Base-by-base conservation (phyloP, 805 yeast species). In the Yarrowia sp. region DNA sequence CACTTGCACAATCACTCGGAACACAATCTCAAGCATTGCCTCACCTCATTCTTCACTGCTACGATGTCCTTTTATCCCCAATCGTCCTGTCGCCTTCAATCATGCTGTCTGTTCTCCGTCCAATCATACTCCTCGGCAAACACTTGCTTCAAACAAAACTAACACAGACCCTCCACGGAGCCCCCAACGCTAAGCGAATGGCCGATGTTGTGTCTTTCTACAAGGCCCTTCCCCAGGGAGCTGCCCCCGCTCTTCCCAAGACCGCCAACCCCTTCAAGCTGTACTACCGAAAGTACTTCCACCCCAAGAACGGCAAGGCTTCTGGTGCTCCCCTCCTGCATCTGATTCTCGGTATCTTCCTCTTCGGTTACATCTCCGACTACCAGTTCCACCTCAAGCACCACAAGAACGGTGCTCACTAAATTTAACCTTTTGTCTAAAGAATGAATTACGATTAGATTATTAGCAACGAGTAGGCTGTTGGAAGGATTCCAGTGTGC, bases 111-210 rank as follows among this genome's bases (percentile, higher is more conserved):
- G n/a, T n/a, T n/a, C n/a, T n/a, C n/a, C n/a, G n/a, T n/a, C n/a
- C n/a, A n/a, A n/a, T n/a, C n/a, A n/a, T n/a, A n/a, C n/a, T n/a
- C n/a, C n/a, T n/a, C n/a, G n/a, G n/a, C n/a, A n/a, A n/a, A n/a
- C n/a, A n/a, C n/a, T n/a, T n/a, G n/a, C n/a, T n/a, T n/a, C n/a
- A n/a, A 14, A 5, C 8, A 5, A 1, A 24, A 24, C 63, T 53
- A 61, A 51, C 65, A 14, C 74, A 86, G 87, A 92, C 90, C 87
- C 81, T 94, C 69, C 96, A 97, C 64, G 83, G 96, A 65, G 90
- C 91, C 80, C 97, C 97, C 72, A 88, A 93, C 71, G 98, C 98
- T 70, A 90, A 90, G 84, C 90, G 96, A 80, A 90, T 94, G 87
- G 87, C 90, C 68, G 88, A 89, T 76, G 96, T 93, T 71, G 97